Percentiles rank a stretch among this genome's conserved stretches.
phyloP scores from a whole-genome alignment of 106 monocot species.

The Dendrobium catenatum region DNA sequence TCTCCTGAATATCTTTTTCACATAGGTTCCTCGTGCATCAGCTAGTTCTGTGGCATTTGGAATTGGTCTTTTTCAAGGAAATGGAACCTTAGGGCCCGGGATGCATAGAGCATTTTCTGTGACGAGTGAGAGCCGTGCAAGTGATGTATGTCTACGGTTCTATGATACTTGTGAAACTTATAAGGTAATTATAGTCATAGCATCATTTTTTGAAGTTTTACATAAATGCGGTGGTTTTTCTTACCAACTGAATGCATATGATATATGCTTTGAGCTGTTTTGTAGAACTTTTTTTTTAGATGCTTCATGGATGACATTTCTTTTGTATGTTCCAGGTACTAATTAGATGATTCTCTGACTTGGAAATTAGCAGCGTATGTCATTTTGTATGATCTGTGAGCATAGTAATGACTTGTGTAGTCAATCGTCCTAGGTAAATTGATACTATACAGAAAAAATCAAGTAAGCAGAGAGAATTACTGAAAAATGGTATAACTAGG shows the following conservation, averaged over 20 bases:
- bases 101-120: conserved; percentile 86
- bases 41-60: conserved; percentile 99
- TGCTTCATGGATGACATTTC: background rate
- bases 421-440: no score
- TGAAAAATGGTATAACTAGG: no score
- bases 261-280: background rate
- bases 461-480: no score
- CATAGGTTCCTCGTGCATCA: conserved; percentile 86
- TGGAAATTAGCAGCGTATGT: background rate
- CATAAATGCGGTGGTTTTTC: background rate
- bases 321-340: background rate
- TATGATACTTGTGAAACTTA: conserved; percentile 78
- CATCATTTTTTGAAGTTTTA: background rate
- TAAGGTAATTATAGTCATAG: conserved; percentile 42
- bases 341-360: background rate
- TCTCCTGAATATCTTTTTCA: background rate
- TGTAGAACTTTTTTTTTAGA: background rate
- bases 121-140: conserved; percentile 87
- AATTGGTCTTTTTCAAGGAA: conserved; percentile 84
- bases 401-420: background rate
- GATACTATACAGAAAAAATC: no score
- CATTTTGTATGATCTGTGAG: background rate
- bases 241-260: background rate
- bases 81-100: conserved; percentile 81
- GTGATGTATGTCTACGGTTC: conserved; percentile 80